phyloP scores from a whole-genome alignment of 148 eudicot species.

The Polygonum maritimum region DNA sequence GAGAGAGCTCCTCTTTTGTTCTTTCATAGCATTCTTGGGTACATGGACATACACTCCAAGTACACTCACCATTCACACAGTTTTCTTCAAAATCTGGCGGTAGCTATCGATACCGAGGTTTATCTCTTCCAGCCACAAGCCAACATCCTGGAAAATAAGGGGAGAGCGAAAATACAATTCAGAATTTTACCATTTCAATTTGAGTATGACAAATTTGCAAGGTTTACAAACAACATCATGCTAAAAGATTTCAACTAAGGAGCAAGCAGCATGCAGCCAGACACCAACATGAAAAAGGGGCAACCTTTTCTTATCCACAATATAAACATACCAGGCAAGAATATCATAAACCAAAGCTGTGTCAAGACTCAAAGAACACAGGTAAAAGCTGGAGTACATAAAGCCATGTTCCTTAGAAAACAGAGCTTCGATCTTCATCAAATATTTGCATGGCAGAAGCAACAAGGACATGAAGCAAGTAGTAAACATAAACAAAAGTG shows the following conservation, averaged over 20 bases:
- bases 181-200: neutral
- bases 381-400: no score
- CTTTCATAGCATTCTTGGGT: neutral
- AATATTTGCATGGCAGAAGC: no score
- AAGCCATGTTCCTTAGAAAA: no score
- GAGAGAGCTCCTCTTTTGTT: no score
- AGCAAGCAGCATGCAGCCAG: no score
- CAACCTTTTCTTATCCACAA: neutral
- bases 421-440: no score
- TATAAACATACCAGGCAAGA: neutral
- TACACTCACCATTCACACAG: slow-evolving; percentile 93
- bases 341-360: neutral
- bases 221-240: neutral
- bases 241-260: neutral
- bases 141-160: slow-evolving; percentile 62
- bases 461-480: no score
- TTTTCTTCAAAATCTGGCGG: slow-evolving; percentile 71
- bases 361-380: neutral
- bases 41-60: slow-evolving; percentile 98
- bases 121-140: slow-evolving; percentile 90
- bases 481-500: no score
- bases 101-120: slow-evolving; percentile 83
- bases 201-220: neutral
- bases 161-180: no score
- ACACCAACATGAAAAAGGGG: no score